Conservation (phyloP, 192 early-diverging fungal species). For the Backusella morwellensis region DNA sequence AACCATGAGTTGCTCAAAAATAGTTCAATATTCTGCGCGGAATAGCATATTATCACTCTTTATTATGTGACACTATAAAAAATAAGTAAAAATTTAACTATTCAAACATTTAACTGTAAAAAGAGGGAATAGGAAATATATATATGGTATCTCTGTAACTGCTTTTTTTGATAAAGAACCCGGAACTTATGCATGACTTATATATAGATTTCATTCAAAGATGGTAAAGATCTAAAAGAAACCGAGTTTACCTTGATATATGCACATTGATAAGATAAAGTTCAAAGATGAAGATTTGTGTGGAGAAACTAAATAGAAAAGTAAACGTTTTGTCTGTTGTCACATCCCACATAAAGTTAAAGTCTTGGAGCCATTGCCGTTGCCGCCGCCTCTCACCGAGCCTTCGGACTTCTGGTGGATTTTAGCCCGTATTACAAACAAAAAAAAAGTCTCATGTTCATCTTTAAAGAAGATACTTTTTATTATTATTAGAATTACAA, state of each 20-base stretch:
- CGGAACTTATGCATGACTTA: background rate
- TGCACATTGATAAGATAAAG: background rate
- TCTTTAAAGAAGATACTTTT: background rate
- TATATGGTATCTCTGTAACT: background rate
- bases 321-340: background rate
- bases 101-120: background rate
- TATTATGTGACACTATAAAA: background rate
- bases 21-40: background rate
- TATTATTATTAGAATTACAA: slow-evolving; percentile 12
- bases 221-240: background rate
- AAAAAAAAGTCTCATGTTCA: background rate
- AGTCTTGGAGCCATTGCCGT: no score
- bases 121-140: background rate
- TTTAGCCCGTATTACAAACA: background rate
- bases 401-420: background rate
- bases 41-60: background rate
- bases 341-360: background rate
- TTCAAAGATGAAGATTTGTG: no score
- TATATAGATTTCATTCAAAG: background rate
- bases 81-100: background rate
- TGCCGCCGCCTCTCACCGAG: background rate
- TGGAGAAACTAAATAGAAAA: background rate
- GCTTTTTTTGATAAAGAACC: background rate
- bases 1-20: background rate
- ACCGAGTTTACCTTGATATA: background rate